Base-by-base conservation (phyloP, 768 basidiomycete species). In the Suillus sp. region DNA sequence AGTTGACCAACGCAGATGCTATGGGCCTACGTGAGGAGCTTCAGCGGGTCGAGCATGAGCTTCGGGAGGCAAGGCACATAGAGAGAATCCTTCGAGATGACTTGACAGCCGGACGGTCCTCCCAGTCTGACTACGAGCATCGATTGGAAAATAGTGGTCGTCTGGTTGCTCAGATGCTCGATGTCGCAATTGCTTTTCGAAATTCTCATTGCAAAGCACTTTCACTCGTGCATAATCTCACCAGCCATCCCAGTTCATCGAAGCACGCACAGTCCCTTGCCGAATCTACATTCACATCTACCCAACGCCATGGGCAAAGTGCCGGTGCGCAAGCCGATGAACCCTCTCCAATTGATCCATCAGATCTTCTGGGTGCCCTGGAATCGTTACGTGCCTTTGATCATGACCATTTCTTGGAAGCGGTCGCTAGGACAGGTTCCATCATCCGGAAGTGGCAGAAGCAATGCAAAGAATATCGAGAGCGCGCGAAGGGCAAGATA, bases 391-490 rank as follows among this genome's bases (percentile, higher is more conserved):
- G 91, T 50, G 83, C 84, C 30, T 92, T 93, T 70, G 93, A 94
- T 70, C 89, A 95, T 67, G 92, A 92, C 67, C 83, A 86, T 66
- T 96, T 97, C 74, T 75, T 92, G 56, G 95, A 96, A 59, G 87
- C 88, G 0, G 85, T 98, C 50, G 78, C 81, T 61, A 93, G 94
- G 73, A 86, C 89, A 13, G 89, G 90, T n/a, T 85, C 90, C 16
- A 91, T 92, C 11, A 91, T 95, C 63, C 89, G 93, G 62, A 97
- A 96, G 74, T 99, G 95, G 95, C 93, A 95, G 78, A 97, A 95
- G 73, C 95, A 96, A 72, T 96, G 94, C 78, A 96, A 94, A 72
- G 90, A 94, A 67, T 99, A 98, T 64, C 84, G 95, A 51, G 96
- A 99, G 67, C 86, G 92, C n/a, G 91, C 95, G 18, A 95, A 91